These are phyloP conservation scores for Saccharomycopsis selenospora DNA, from an alignment of 805 yeast genomes.

Conservation along the genomic window DNA sequence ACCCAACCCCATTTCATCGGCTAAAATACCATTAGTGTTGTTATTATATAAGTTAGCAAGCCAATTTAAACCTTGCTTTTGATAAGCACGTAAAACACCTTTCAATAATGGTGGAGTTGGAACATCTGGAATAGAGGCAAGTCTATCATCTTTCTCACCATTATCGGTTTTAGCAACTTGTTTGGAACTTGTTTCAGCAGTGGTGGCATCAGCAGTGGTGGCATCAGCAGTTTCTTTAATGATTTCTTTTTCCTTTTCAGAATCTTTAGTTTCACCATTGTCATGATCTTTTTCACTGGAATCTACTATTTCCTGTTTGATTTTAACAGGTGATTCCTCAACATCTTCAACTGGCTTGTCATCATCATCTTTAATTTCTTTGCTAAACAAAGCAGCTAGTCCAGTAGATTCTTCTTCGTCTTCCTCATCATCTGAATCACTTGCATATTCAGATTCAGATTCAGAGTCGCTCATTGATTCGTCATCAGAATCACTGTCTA, in stretches of 20 bases:
- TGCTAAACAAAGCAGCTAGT: slow-evolving; percentile 34
- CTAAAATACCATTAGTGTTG: slow-evolving; percentile 91
- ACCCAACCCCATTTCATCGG: slow-evolving; percentile 98
- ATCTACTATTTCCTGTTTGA: slow-evolving; percentile 1
- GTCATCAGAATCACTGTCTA: slow-evolving; percentile 23
- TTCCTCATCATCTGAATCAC: slow-evolving; percentile 23
- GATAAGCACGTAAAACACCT: slow-evolving; percentile 84
- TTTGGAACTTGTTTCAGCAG: slow-evolving; percentile 21
- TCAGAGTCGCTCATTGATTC: slow-evolving; percentile 18
- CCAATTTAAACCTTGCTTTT: slow-evolving; percentile 96
- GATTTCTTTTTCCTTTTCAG: slow-evolving; percentile 20
- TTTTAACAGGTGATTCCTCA: slow-evolving; percentile 16
- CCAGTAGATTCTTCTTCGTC: slow-evolving; percentile 21
- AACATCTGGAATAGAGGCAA: slow-evolving; percentile 54
- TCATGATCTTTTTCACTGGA: slow-evolving; percentile 13
- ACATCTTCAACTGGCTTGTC: slow-evolving; percentile 21
- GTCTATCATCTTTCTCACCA: slow-evolving; percentile 22
- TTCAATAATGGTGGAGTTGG: slow-evolving; percentile 56
- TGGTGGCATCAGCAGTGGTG: slow-evolving; percentile 8
- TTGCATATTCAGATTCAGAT: slow-evolving; percentile 21
- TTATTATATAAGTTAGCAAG: slow-evolving; percentile 87
- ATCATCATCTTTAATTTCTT: slow-evolving; percentile 33
- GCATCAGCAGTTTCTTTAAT: slow-evolving; percentile 14
- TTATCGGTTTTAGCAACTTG: slow-evolving; percentile 20
- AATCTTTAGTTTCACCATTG: slow-evolving; percentile 15